These are phyloP conservation scores for Mortierella sp. DNA, from an alignment of 371 early-diverging fungal genomes.

Conservation along the genomic window DNA sequence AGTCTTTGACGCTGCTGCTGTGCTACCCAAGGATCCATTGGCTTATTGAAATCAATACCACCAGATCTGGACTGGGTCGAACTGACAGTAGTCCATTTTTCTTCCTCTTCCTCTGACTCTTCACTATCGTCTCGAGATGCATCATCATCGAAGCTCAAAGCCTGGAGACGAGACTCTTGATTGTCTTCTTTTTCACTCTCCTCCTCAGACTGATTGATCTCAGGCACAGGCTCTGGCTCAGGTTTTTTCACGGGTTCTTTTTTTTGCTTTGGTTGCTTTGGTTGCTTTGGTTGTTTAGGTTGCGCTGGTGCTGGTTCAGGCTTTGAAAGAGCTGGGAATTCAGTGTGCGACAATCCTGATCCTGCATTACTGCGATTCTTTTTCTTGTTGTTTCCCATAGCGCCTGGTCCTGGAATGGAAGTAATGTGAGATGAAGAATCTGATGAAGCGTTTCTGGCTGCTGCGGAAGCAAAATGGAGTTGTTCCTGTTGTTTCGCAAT, in stretches of 20 bases:
- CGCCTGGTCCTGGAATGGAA: constrained; percentile 53
- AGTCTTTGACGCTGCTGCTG: constrained; percentile 41
- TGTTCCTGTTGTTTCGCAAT: constrained; percentile 43
- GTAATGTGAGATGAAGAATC: constrained; percentile 35
- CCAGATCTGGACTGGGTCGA: constrained; percentile 30
- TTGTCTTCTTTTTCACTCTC: constrained; percentile 16
- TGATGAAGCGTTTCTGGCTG: constrained; percentile 23
- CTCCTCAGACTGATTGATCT: constrained; percentile 10
- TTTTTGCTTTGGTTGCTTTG: constrained; percentile 48
- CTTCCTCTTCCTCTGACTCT: constrained; percentile 10
- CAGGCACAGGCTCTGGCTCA: constrained; percentile 4
- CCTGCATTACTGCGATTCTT: constrained; percentile 35
- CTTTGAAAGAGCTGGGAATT: constrained; percentile 44
- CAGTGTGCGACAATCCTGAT: constrained; percentile 45
- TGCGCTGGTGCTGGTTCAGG: constrained; percentile 22
- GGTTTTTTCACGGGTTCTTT: constrained; percentile 22
- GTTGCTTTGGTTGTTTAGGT: constrained; percentile 33
- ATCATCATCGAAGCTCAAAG: constrained; percentile 4
- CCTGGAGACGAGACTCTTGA: constrained; percentile 1
- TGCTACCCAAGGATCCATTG: constrained; percentile 57
- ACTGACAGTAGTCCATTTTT: constrained; percentile 40
- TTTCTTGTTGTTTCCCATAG: constrained; percentile 40
- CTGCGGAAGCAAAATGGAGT: constrained; percentile 42
- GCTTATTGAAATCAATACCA: constrained; percentile 51
- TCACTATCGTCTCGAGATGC: constrained; percentile 11